phyloP scores from a whole-genome alignment of 352 stramenopile genomes.

The Globisporangium parvum region DNA sequence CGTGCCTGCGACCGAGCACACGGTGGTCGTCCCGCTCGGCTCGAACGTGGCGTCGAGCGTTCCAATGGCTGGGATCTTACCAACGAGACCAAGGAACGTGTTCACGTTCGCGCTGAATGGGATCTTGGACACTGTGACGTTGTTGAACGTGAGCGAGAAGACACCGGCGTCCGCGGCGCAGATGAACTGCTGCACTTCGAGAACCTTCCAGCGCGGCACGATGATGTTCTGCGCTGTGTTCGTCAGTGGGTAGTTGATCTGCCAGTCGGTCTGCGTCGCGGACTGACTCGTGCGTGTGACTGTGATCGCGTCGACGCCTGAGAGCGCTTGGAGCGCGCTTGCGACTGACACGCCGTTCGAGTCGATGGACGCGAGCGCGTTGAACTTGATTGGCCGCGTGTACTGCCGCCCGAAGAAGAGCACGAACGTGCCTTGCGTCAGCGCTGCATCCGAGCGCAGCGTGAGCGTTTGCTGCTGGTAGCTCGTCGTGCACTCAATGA shows the following conservation, averaged over 20 bases:
- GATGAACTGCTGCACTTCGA: conserved; percentile 78
- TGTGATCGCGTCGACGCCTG: conserved; percentile 26
- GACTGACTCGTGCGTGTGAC: conserved; percentile 29
- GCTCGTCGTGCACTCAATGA: conserved; percentile 47
- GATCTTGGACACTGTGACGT: conserved; percentile 47
- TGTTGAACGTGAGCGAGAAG: conserved; percentile 55
- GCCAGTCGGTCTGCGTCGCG: conserved; percentile 36
- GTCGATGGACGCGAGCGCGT: conserved; percentile 38
- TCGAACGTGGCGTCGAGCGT: conserved; percentile 41
- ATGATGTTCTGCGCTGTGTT: conserved; percentile 50
- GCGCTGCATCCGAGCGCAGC: conserved; percentile 32
- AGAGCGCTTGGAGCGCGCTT: conserved; percentile 35
- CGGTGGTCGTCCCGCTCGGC: conserved; percentile 18
- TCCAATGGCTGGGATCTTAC: conserved; percentile 38
- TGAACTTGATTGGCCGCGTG: conserved; percentile 53
- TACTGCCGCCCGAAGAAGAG: conserved; percentile 58
- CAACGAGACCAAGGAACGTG: conserved; percentile 38
- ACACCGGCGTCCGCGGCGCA: conserved; percentile 53
- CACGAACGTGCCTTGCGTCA: conserved; percentile 52
- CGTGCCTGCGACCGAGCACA: conserved; percentile 52
- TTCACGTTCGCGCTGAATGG: conserved; percentile 53
- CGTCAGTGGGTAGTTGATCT: conserved; percentile 35
- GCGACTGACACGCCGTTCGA: conserved; percentile 43
- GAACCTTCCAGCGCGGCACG: conserved; percentile 39
- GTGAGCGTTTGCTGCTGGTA: conserved; percentile 58